Conservation (phyloP, 352 stramenopile species). For the Lagenidium sp. region DNA sequence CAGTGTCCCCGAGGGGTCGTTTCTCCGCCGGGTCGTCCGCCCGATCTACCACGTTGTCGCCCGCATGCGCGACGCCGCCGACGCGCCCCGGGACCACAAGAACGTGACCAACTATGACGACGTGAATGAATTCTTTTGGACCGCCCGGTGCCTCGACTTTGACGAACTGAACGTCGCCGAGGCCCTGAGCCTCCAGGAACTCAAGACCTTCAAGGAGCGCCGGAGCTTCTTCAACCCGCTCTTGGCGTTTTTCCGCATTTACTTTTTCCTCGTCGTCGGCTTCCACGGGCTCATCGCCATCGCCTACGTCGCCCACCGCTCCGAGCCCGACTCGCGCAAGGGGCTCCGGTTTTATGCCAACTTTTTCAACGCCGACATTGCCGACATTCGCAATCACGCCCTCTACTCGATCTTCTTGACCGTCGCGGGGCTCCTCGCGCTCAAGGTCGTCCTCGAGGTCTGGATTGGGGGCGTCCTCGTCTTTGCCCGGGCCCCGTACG, state of each 20-base stretch:
- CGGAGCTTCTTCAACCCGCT: conserved; percentile 76
- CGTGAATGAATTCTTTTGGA: conserved; percentile 89
- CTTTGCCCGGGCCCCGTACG: conserved; percentile 50
- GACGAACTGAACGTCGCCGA: conserved; percentile 76
- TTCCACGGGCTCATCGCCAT: conserved; percentile 72
- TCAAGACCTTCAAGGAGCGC: conserved; percentile 84
- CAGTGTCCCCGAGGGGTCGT: conserved; percentile 58
- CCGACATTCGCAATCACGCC: conserved; percentile 61
- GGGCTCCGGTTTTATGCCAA: conserved; percentile 67
- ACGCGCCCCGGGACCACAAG: conserved; percentile 53
- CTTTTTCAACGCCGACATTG: conserved; percentile 56
- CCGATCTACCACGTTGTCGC: conserved; percentile 72
- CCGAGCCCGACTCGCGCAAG: conserved; percentile 36
- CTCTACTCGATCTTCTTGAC: conserved; percentile 72
- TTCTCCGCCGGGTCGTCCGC: conserved; percentile 60
- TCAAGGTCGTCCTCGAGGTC: conserved; percentile 75
- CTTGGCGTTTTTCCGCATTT: conserved; percentile 81
- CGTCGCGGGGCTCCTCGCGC: conserved; percentile 39
- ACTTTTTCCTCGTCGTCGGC: conserved; percentile 81
- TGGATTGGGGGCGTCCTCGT: conserved; percentile 76
- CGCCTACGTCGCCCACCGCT: conserved; percentile 71
- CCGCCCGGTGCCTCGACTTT: conserved; percentile 61
- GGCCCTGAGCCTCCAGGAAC: conserved; percentile 50
- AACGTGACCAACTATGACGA: conserved; percentile 88
- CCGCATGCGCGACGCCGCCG: conserved; percentile 43